Conservation (phyloP, 768 basidiomycete species). For the Lactarius akahatsu region DNA sequence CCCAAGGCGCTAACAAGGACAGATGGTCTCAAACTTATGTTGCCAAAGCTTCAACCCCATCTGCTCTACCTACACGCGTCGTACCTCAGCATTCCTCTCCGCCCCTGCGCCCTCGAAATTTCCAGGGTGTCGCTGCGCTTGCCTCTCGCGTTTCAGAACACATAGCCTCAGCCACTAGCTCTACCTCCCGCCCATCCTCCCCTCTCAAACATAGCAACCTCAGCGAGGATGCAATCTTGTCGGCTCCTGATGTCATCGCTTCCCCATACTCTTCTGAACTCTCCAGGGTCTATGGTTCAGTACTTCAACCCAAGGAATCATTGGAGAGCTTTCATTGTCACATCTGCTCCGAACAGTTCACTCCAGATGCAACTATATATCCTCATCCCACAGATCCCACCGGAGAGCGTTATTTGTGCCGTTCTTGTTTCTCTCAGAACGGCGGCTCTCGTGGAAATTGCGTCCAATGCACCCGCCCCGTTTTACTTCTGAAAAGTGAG, state of each 20-base stretch:
- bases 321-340: slow-evolving; percentile 69
- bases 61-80: slow-evolving; percentile 36
- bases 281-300: slow-evolving; percentile 82
- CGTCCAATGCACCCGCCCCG: slow-evolving; percentile 62
- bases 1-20: slow-evolving; percentile 51
- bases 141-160: slow-evolving; percentile 55
- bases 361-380: slow-evolving; percentile 84
- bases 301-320: slow-evolving; percentile 75
- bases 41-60: slow-evolving; percentile 48
- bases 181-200: slow-evolving; percentile 54
- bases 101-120: slow-evolving; percentile 45
- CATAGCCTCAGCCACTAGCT: slow-evolving; percentile 52
- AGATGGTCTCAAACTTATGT: slow-evolving; percentile 82
- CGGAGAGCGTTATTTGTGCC: slow-evolving; percentile 62
- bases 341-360: slow-evolving; percentile 61
- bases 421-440: slow-evolving; percentile 64
- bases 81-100: slow-evolving; percentile 27
- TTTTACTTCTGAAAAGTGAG: slow-evolving; percentile 72
- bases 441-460: slow-evolving; percentile 81
- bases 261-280: slow-evolving; percentile 56
- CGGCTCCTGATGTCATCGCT: slow-evolving; percentile 56
- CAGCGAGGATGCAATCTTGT: slow-evolving; percentile 38
- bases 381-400: slow-evolving; percentile 54
- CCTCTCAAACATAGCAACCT: slow-evolving; percentile 47
- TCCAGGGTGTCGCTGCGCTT: slow-evolving; percentile 43